Evolutionary conservation across 257 asterid species (phyloP), one percentile per base, ranked within the genome.

Genomic region (Salvia hispanica): DNA sequence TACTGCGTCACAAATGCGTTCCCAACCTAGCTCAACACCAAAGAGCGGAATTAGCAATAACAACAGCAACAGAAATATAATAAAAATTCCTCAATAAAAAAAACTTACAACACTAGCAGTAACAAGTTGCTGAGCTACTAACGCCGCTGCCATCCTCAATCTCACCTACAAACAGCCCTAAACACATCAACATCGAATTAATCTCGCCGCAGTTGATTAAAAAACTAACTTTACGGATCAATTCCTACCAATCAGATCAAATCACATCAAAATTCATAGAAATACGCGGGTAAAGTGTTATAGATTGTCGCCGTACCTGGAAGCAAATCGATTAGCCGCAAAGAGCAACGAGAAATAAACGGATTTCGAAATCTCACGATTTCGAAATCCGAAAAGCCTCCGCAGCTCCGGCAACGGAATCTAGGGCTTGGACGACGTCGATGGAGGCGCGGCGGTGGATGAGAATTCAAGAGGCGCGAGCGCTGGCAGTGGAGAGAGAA

Each of bases 1-100:
- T 94, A 94, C 78, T 94, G 97, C 81, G 86, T 86, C 69, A 87
- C 97, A 73, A 94, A 94, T 14, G 97, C 99, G 61, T 91, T 88
- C 4, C 91, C 99, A 50, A 94, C 95, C 99, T 94, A 76, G 18
- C 3, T 50, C 31, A 54, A 54, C 64, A 67, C 50, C 47, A 34
- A 69, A 45, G 52, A 21, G 4, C 9, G 2, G 54, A 57, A 58
- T 39, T 37, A 61, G 37, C 46, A 39, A 4, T 6, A 42, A 16
- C 75, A 60, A 25, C 42, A 12, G n/a, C 0, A 31, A n/a, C n/a
- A n/a, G n/a, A n/a, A n/a, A 18, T 39, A 56, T 0, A 13, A 14
- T 61, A 45, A 3, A 8, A 31, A 37, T 21, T 33, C 9, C 15
- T 25, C 15, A 59, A 11, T 48, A 7, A 58, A 21, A 10, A 0